Evolutionary conservation across 2,329 filamentous ascomycete genomes (phyloP), one percentile per base, ranked within the genome.

Genomic region (Alternaria atra): DNA sequence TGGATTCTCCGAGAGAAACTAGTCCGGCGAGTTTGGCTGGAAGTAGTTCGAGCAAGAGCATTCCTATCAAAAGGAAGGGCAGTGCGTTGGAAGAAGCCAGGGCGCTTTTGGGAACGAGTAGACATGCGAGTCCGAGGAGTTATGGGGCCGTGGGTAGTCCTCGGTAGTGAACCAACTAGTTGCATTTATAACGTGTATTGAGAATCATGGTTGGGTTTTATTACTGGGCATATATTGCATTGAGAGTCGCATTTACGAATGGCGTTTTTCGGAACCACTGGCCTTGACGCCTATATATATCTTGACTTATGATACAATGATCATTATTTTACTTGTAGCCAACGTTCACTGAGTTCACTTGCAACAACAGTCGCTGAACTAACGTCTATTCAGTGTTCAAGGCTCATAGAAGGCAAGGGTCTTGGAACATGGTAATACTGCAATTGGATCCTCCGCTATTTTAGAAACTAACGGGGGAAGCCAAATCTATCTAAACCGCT

Each of bases 11-110:
- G 9, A 65, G 69, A 13, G 67, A 53, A 27, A 51, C 10, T 23
- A 71, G 67, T 55, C 70, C 70, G 0, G 60, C 52, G n/a, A 62
- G 47, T 15, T 20, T 47, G 30, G 40, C 27, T 8, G 54, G 40
- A 3, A 54, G 52, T 27, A 48, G 23, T 9, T 47, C 48, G 12
- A 71, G 69, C 34, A 60, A 67, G 58, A 73, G 71, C 20, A 75
- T 76, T 7, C 70, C 71, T 0, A 75, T 74, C n/a, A 59, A 61
- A 4, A 62, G 61, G 0, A 59, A 55, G 20, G 63, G 66, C 0
- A 68, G 60, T 9, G 76, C 76, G 5, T 57, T 78, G 51, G 75
- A 77, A 55, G 75, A 78, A 60, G 76, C 76, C n/a, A 70, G 76
- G 56, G 74, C 74, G n/a, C 53, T 78, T 59, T 52, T 78, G 39